phyloP scores from a whole-genome alignment of 768 basidiomycete species.

The Sutorius australiensis region DNA sequence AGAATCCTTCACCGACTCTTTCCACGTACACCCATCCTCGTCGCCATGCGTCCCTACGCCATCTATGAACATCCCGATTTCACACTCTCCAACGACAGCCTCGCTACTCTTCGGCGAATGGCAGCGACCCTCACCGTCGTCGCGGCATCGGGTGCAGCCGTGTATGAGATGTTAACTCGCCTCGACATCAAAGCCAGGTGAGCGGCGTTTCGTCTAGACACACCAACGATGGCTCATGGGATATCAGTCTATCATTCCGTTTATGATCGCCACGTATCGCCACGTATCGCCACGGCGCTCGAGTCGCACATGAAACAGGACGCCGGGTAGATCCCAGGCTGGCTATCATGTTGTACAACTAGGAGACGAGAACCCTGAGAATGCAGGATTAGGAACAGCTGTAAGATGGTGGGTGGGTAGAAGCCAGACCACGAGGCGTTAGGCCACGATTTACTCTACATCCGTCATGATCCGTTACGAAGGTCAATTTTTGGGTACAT shows the following conservation, averaged over 20 bases:
- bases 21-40: background rate
- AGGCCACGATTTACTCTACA: conserved; percentile 6
- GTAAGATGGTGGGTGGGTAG: conserved; percentile 2
- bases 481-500: background rate
- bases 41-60: conserved; percentile 31
- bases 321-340: background rate
- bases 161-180: conserved; percentile 27
- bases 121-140: conserved; percentile 28
- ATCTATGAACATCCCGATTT: conserved; percentile 35
- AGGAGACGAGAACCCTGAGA: background rate
- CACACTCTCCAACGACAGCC: conserved; percentile 23
- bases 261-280: conserved; percentile 5
- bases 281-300: background rate
- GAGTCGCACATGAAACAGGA: background rate
- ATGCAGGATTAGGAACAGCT: background rate
- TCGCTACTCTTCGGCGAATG: conserved; percentile 23
- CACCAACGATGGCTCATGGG: background rate
- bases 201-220: background rate
- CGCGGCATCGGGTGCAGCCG: conserved; percentile 32
- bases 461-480: background rate
- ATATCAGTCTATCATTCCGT: conserved; percentile 5
- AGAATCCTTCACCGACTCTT: background rate
- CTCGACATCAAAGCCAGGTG: conserved; percentile 18
- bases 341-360: conserved; percentile 21
- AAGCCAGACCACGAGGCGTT: background rate